phyloP scores from a whole-genome alignment of 139 green algal species.

The Picochlorum sp. region DNA sequence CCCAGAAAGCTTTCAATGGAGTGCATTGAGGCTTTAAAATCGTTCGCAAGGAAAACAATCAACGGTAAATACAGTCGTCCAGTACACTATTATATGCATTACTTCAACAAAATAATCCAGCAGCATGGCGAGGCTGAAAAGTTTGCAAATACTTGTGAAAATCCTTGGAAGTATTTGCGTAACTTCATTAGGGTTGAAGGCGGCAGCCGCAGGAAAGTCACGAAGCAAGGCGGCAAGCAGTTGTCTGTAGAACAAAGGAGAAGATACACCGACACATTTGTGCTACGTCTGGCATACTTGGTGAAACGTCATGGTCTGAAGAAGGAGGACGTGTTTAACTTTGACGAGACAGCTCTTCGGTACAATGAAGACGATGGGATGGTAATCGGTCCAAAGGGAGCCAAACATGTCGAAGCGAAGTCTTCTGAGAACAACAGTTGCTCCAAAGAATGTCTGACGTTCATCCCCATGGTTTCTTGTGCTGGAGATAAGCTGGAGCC shows the following conservation, averaged over 20 bases:
- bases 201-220: background rate
- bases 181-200: background rate
- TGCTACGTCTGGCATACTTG: background rate
- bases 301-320: background rate
- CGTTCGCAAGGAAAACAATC: background rate
- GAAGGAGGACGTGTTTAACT: conserved; percentile 5
- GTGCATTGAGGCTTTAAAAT: background rate
- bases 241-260: background rate
- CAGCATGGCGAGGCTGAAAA: background rate
- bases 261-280: background rate
- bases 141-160: background rate
- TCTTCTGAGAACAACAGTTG: background rate
- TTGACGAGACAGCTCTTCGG: conserved; percentile 6
- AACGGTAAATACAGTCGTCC: background rate
- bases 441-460: background rate
- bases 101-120: background rate
- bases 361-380: background rate
- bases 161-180: background rate
- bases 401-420: background rate
- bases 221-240: background rate
- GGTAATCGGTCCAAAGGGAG: background rate
- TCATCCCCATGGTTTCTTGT: background rate
- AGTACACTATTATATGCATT: background rate
- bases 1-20: background rate
- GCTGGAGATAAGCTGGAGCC: background rate